Evolutionary conservation across 169 alveolate genomes (phyloP).

Genomic region (Plasmodium chabaudi): DNA sequence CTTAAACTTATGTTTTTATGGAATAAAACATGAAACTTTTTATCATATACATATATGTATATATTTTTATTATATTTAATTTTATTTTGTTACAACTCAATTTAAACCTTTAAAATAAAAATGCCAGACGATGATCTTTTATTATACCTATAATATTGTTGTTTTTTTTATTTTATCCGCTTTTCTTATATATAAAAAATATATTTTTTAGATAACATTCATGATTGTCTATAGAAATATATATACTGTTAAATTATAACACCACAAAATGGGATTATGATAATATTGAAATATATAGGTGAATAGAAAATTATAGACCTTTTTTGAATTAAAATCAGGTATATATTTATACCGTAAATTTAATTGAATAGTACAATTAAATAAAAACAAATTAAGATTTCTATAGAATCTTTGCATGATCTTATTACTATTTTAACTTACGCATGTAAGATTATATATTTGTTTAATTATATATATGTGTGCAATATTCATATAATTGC

Average conservation of each 20-base stretch:
- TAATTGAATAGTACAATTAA: not conserved
- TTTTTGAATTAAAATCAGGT: no score
- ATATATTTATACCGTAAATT: not conserved
- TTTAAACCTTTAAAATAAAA: conserved; percentile 9
- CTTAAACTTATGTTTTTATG: not conserved
- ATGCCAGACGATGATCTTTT: conserved; percentile 13
- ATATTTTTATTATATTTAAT: conserved; percentile 5
- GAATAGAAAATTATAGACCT: no score
- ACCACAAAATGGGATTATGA: no score
- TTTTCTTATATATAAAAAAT: conserved; percentile 6
- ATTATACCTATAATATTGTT: not conserved
- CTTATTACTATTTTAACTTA: not conserved
- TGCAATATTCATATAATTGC: not conserved
- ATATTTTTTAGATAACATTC: no score
- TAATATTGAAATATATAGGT: no score
- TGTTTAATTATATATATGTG: not conserved
- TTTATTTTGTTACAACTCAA: conserved; percentile 15
- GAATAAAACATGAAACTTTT: not conserved
- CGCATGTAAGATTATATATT: conserved; percentile 3
- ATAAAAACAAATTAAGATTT: not conserved
- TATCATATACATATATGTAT: not conserved
- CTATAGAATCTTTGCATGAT: no score
- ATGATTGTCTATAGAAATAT: no score
- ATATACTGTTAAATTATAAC: no score
- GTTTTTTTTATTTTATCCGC: conserved; percentile 7